These are phyloP conservation scores for Globisporangium orthogonon DNA, from an alignment of 352 stramenopile species.

Conservation along the genomic window DNA sequence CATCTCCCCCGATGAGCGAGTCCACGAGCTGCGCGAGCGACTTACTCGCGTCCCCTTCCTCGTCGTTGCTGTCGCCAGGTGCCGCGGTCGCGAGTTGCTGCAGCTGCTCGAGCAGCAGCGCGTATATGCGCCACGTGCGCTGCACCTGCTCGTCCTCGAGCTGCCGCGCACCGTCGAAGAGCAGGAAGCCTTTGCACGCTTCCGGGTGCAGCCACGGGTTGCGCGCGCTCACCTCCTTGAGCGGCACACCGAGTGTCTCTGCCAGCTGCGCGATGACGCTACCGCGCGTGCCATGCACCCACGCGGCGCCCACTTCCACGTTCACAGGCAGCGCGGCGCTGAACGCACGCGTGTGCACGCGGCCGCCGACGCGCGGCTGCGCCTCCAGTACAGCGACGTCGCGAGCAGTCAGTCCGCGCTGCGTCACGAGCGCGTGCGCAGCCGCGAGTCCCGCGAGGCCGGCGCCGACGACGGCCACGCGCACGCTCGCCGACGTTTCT, in stretches of 20 bases:
- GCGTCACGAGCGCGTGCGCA: slow-evolving; percentile 30
- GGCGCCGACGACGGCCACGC: slow-evolving; percentile 39
- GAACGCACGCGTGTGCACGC: slow-evolving; percentile 42
- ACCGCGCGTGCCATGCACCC: slow-evolving; percentile 45
- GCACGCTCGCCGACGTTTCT: slow-evolving; percentile 1
- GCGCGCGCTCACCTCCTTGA: slow-evolving; percentile 39
- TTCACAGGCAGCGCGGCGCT: slow-evolving; percentile 31
- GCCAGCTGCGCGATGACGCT: slow-evolving; percentile 41
- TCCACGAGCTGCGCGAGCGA: slow-evolving; percentile 33
- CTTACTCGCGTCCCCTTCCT: slow-evolving; percentile 14
- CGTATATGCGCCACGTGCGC: slow-evolving; percentile 39
- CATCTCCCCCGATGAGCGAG: slow-evolving; percentile 17
- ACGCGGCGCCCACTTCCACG: slow-evolving; percentile 50
- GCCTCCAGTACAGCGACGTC: slow-evolving; percentile 49
- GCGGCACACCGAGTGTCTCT: slow-evolving; percentile 26
- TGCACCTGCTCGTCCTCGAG: slow-evolving; percentile 22
- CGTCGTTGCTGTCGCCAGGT: neutral
- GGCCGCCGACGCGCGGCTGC: slow-evolving; percentile 37
- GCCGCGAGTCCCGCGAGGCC: slow-evolving; percentile 41
- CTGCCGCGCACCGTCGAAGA: slow-evolving; percentile 25
- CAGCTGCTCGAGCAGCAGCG: slow-evolving; percentile 36
- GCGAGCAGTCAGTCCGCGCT: slow-evolving; percentile 19
- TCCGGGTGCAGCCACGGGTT: slow-evolving; percentile 54
- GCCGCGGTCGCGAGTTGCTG: slow-evolving; percentile 18
- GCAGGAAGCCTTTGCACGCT: slow-evolving; percentile 38